phyloP scores from a whole-genome alignment of 139 green algal genomes.

The Chloropicon primus region DNA sequence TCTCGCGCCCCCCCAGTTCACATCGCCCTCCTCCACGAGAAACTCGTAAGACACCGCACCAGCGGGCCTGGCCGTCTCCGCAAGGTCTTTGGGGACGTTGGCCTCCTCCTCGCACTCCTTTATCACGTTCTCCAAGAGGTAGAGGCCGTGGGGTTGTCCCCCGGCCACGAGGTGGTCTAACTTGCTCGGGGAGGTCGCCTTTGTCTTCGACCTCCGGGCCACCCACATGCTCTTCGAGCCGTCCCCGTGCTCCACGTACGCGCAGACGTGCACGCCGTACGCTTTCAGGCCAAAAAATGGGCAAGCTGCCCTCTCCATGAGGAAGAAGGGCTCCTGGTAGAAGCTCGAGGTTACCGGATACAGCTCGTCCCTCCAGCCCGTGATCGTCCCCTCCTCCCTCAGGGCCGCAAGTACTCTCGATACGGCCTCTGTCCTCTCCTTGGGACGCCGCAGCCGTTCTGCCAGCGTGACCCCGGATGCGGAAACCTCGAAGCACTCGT shows the following conservation, averaged over 20 bases:
- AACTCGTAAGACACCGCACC: constrained; percentile 44
- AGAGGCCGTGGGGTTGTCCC: constrained; percentile 63
- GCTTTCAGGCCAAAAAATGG: constrained; percentile 74
- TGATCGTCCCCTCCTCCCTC: not conserved
- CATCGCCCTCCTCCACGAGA: constrained; percentile 7
- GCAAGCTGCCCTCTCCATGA: constrained; percentile 77
- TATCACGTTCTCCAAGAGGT: constrained; percentile 60
- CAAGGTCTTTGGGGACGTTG: constrained; percentile 55
- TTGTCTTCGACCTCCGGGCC: constrained; percentile 45
- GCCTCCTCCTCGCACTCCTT: constrained; percentile 95
- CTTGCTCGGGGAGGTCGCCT: constrained; percentile 81
- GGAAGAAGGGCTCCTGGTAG: constrained; percentile 36
- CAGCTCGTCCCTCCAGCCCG: constrained; percentile 74
- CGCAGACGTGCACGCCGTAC: constrained; percentile 87
- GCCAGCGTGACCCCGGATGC: not conserved
- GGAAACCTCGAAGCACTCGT: not conserved
- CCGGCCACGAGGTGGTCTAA: constrained; percentile 92
- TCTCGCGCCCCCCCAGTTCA: not conserved
- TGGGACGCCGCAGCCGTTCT: not conserved
- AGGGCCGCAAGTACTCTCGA: not conserved
- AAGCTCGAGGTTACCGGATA: constrained; percentile 68
- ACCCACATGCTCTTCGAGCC: constrained; percentile 73
- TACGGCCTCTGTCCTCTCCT: not conserved
- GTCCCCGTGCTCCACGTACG: constrained; percentile 40
- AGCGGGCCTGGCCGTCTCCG: constrained; percentile 10